Evolutionary conservation across 2,329 filamentous ascomycete genomes (phyloP).

Genomic region (Bipolaris victoriae): DNA sequence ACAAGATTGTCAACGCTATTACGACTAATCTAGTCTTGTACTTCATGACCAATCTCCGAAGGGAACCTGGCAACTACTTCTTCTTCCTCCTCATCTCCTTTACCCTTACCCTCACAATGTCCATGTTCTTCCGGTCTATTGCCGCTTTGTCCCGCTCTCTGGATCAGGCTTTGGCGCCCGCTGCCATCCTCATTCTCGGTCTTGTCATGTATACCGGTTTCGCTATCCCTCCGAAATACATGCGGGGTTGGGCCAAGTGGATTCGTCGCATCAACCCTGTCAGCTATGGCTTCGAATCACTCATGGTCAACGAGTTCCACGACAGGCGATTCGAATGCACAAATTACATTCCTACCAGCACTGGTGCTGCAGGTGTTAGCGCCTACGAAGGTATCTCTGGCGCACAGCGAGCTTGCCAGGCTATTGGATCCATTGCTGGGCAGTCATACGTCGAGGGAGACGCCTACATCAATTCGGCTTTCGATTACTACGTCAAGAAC

Average conservation of each 20-base stretch:
- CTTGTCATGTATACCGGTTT: constrained; percentile 75
- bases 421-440: constrained; percentile 52
- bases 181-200: constrained; percentile 65
- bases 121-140: constrained; percentile 83
- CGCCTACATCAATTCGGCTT: constrained; percentile 45
- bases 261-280: constrained; percentile 82
- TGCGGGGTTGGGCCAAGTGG: constrained; percentile 83
- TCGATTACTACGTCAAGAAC: constrained; percentile 45
- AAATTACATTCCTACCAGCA: constrained; percentile 52
- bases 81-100: constrained; percentile 82
- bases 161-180: constrained; percentile 63
- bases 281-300: constrained; percentile 77
- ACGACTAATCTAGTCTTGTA: constrained; percentile 82
- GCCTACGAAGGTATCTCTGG: constrained; percentile 46
- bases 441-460: constrained; percentile 48
- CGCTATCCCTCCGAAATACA: constrained; percentile 63
- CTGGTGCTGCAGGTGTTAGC: constrained; percentile 8
- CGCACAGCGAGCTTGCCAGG: constrained; percentile 48
- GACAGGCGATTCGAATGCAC: constrained; percentile 63
- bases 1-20: constrained; percentile 76
- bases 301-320: constrained; percentile 85
- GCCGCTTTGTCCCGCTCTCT: constrained; percentile 75
- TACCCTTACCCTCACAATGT: constrained; percentile 76
- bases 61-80: constrained; percentile 79
- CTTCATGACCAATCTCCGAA: constrained; percentile 83